Base-by-base conservation (phyloP, 768 basidiomycete species). In the Leccinum fibrillosum region DNA sequence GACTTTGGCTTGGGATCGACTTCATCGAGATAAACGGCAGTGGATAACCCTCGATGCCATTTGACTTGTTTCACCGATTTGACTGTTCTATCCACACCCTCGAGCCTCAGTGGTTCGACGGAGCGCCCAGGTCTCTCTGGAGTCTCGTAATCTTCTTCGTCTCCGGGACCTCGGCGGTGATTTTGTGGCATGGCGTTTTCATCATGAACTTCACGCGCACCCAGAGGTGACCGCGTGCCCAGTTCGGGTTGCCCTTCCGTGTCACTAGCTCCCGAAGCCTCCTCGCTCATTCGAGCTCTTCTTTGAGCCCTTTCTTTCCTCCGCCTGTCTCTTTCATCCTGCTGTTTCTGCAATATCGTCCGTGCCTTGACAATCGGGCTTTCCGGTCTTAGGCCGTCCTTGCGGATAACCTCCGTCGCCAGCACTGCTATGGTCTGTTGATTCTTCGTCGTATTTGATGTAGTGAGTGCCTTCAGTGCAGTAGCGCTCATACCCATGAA, bases 141-240 rank as follows among this genome's bases (percentile, higher is more conserved):
- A 11, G 88, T 89, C 65, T 80, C 79, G 63, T 90, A 91, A 58
- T 90, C 90, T 64, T 87, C 90, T 26, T 91, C 89, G 25, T 94
- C 91, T 2, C 91, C 92, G 4, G 90, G 82, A 2, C 86, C 91
- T 64, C 85, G 76, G 53, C 69, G 73, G 73, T 91, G 88, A 60
- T 70, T 73, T 54, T 60, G 54, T 52, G 51, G 54, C 58, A 60
- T 47, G 60, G 73, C 61, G 34, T 64, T 64, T 62, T 70, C 73
- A 34, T 70, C 75, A 35, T 58, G 60, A 21, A 58, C 64, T 21
- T 25, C 44, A 48, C 42, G 54, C 42, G 12, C 48, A 44, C 34
- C 53, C 12, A 26, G 50, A 48, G 59, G 52, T 48, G 19, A 45
- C 21, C 49, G 54, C 32, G 59, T 56, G 13, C 51, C 52, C 19